These are phyloP conservation scores for Calonectria honghensis DNA, from an alignment of 2,329 filamentous ascomycete genomes.

Conservation along the genomic window DNA sequence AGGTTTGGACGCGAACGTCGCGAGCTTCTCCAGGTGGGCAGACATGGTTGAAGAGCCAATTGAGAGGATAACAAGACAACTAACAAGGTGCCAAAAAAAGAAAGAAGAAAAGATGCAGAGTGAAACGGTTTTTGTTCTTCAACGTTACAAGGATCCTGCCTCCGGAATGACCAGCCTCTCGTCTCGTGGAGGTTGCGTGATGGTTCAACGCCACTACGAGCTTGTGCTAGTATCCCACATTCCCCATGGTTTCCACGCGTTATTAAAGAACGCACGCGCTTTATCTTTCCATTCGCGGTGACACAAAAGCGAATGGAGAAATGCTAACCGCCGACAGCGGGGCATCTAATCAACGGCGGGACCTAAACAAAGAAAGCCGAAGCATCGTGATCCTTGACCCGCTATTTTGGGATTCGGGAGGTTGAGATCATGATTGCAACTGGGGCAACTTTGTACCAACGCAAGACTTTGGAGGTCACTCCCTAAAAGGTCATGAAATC, in stretches of 20 bases:
- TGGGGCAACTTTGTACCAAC: too few relatives aligned
- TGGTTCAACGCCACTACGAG: neutral
- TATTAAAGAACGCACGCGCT: neutral
- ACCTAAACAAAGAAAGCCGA: neutral
- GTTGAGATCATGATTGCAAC: too few relatives aligned
- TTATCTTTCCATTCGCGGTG: neutral
- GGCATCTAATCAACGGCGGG: neutral
- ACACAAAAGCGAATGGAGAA: neutral
- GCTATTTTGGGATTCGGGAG: neutral
- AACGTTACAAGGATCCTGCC: neutral
- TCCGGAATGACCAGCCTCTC: neutral
- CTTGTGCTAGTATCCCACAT: neutral
- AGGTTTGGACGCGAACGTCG: conserved; percentile 48
- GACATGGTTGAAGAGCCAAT: conserved; percentile 1
- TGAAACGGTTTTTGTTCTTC: neutral
- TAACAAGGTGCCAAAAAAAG: neutral
- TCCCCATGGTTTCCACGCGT: conserved; percentile 7
- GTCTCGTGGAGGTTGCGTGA: neutral
- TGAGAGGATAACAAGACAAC: neutral
- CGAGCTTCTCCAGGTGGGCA: neutral
- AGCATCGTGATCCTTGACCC: neutral
- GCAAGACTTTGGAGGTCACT: too few relatives aligned
- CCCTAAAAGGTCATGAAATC: too few relatives aligned
- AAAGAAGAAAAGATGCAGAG: neutral
- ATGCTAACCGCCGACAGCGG: neutral